Evolutionary conservation across 495 filamentous ascomycete species (phyloP), one percentile per base, ranked within the genome.

Genomic region (Penicillium coffeae): DNA sequence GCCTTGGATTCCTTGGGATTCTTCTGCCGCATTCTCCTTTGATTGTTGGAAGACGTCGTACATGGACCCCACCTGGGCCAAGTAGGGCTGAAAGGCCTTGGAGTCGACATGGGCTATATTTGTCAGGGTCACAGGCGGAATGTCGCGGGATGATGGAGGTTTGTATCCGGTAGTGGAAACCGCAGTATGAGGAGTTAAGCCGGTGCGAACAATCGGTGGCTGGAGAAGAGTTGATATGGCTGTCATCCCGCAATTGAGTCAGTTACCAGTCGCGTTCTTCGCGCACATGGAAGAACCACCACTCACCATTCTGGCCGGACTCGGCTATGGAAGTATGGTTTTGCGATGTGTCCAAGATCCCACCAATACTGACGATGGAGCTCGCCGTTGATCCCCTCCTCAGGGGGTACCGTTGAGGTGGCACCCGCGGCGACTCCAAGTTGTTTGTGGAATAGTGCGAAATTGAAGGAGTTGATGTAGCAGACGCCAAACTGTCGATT

Each of bases 161-260:
- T 84, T 90, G 56, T 89, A 89, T 32, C 83, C 72, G 50, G 81
- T 83, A 5, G 81, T 68, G 0, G 88, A 73, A 4, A 82, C 78
- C 2, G 84, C 68, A 2, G 83, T 82, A 61, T 93, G 86, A 2
- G 90, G 84, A 12, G 86, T 74, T 38, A 96, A 76, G 37, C 89
- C 92, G 14, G 90, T 93, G 44, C 94, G 88, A 20, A 92, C 79
- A 50, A 93, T 93, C 0, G 94, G 91, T 14, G 89, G 83, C 60
- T 96, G 90, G 15, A 97, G 78, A 12, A 99, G 79, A 3, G 87
- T 93, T 19, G 93, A 96, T 59, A 99, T 97, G 49, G 93, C 88
- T 89, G 59, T 5, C 12, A 4, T 40, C 43, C 19, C 48, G 20
- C 59, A 38, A 40, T 39, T 21, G 8, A 7, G 40, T 52, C 25